Conservation (phyloP, 495 filamentous ascomycete species). For the Penicillium coprophilum region DNA sequence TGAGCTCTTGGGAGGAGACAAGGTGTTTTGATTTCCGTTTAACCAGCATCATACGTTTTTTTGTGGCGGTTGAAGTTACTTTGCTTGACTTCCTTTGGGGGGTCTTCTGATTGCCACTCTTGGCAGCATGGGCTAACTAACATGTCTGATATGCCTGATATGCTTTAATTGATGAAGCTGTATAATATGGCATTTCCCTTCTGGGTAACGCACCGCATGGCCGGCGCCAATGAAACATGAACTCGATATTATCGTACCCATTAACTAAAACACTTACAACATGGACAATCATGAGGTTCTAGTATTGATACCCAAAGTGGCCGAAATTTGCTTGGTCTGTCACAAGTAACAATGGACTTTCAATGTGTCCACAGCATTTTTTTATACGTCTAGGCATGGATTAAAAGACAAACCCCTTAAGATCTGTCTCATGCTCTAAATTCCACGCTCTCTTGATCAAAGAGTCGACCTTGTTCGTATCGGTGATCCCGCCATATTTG, state of each 20-base stretch:
- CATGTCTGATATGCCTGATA: slow-evolving; percentile 23
- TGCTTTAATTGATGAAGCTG: slow-evolving; percentile 30
- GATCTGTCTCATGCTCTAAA: slow-evolving; percentile 23
- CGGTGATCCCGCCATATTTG: slow-evolving; percentile 28
- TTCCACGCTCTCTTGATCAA: slow-evolving; percentile 32
- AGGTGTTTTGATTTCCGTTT: slow-evolving; percentile 27
- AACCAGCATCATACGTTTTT: slow-evolving; percentile 24
- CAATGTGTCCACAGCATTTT: neutral
- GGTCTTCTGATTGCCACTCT: slow-evolving; percentile 10
- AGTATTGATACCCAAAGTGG: neutral
- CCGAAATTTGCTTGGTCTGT: neutral
- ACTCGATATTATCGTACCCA: neutral
- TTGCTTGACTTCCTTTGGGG: slow-evolving; percentile 13
- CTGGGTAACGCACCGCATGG: slow-evolving; percentile 4
- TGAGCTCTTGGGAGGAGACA: slow-evolving; percentile 17
- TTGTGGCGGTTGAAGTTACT: slow-evolving; percentile 16
- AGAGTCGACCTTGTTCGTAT: slow-evolving; percentile 20
- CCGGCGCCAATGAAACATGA: slow-evolving; percentile 5
- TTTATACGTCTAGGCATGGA: neutral
- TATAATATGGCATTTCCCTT: slow-evolving; percentile 24
- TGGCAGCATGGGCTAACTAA: slow-evolving; percentile 16
- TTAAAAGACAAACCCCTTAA: slow-evolving; percentile 28
- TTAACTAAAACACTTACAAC: neutral
- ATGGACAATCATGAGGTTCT: neutral
- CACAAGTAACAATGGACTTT: neutral